Percentiles rank a stretch among this genome's conserved stretches.
Evolutionary conservation across 805 yeast genomes (phyloP).

Genomic region (Sungouiella thailandica): DNA sequence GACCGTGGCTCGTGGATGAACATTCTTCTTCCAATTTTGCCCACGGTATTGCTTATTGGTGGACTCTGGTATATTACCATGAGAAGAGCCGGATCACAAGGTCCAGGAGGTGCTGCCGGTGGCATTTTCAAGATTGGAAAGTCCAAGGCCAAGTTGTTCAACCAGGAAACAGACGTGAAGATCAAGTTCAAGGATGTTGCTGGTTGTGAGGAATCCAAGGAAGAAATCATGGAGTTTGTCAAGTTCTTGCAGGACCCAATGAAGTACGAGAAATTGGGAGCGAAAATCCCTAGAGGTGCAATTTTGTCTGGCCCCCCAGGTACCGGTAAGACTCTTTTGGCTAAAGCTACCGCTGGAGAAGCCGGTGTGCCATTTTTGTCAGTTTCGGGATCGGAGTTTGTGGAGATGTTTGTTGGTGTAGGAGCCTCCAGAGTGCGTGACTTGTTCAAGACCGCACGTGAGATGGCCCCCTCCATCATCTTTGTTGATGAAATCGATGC

Average conservation of each 20-base stretch:
- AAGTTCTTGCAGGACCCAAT: constrained; percentile 85
- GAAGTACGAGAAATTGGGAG: constrained; percentile 90
- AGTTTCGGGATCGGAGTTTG: constrained; percentile 96
- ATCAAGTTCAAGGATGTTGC: constrained; percentile 93
- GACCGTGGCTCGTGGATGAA: constrained; percentile 64
- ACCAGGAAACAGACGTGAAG: constrained; percentile 86
- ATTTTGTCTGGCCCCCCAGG: constrained; percentile 98
- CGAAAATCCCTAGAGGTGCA: constrained; percentile 97
- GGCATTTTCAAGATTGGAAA: constrained; percentile 84
- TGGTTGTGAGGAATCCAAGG: constrained; percentile 95
- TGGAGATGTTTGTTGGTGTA: constrained; percentile 98
- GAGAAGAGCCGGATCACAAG: constrained; percentile 45
- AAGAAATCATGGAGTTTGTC: constrained; percentile 97
- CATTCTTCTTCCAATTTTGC: constrained; percentile 65
- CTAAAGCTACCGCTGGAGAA: constrained; percentile 99
- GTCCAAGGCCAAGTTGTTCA: constrained; percentile 85
- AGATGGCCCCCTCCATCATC: constrained; percentile 91
- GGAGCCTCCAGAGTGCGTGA: constrained; percentile 99
- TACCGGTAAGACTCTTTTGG: constrained; percentile 95
- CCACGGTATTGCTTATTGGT: constrained; percentile 76
- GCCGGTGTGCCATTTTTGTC: constrained; percentile 96
- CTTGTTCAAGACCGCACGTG: constrained; percentile 85
- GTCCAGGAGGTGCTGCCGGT: constrained; percentile 65
- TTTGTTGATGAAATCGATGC: constrained; percentile 99
- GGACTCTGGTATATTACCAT: constrained; percentile 66